phyloP scores from a whole-genome alignment of 75 land plant genomes.

The Cunninghamia lanceolata region DNA sequence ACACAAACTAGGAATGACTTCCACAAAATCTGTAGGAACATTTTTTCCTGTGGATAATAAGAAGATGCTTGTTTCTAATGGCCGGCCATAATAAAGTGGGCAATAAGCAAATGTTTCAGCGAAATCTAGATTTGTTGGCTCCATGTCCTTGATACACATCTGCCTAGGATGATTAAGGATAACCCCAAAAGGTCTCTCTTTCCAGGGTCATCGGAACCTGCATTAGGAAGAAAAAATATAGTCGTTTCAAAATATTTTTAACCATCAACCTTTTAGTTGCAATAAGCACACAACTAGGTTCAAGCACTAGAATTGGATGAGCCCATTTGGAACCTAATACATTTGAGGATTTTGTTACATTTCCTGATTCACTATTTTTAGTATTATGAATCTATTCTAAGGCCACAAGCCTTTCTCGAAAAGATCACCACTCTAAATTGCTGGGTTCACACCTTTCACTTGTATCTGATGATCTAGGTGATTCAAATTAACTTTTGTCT shows the following conservation, averaged over 20 bases:
- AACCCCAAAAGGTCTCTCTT: conserved; percentile 84
- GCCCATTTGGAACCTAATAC: conserved; percentile 67
- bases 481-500: conserved; percentile 15
- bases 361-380: not conserved
- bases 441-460: conserved; percentile 15
- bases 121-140: conserved; percentile 53
- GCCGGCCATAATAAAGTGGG: conserved; percentile 72
- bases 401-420: conserved; percentile 61
- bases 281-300: conserved; percentile 80
- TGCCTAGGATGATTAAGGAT: conserved; percentile 74
- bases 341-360: conserved; percentile 7
- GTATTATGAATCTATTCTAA: conserved; percentile 35
- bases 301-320: conserved; percentile 71
- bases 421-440: conserved; percentile 61
- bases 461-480: conserved; percentile 12
- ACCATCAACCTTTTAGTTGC: conserved; percentile 88
- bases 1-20: too few species aligned
- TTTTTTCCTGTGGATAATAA: too few species aligned
- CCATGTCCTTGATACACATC: too few species aligned
- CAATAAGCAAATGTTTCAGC: conserved; percentile 69
- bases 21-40: too few species aligned
- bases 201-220: conserved; percentile 65
- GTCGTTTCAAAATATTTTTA: conserved; percentile 64
- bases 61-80: too few species aligned
- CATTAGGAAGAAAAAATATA: conserved; percentile 68